Evolutionary conservation across 495 filamentous ascomycete species (phyloP).

Genomic region (Neurospora sp.): DNA sequence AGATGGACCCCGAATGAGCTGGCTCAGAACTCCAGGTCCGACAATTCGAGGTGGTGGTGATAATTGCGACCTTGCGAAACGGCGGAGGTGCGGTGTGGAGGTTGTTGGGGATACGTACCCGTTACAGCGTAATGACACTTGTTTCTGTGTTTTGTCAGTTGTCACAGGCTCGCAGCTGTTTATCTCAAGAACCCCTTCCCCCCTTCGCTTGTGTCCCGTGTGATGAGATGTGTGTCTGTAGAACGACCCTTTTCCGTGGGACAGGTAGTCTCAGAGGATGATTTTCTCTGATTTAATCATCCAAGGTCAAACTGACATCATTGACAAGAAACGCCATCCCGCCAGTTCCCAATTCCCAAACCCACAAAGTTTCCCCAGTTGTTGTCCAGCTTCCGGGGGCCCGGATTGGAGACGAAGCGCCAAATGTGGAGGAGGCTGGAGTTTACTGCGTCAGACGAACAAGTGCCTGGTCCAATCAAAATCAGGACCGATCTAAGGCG

Average conservation of each 20-base stretch:
- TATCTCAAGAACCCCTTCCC: not conserved
- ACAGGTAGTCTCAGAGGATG: not conserved
- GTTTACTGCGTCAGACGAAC: not conserved
- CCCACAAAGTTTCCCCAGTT: not conserved
- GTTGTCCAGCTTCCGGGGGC: not conserved
- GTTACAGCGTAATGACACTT: not conserved
- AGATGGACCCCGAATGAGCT: not conserved
- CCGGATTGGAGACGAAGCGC: not conserved
- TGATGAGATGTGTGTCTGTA: not conserved
- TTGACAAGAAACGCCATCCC: not conserved
- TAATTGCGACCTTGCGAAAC: not conserved
- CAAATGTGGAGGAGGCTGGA: not conserved
- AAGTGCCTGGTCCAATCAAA: not conserved
- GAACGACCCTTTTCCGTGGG: not conserved
- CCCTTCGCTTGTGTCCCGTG: not conserved
- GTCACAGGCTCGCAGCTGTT: not conserved
- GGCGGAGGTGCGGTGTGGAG: not conserved
- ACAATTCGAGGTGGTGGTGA: not conserved
- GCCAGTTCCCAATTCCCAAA: not conserved
- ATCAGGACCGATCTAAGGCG: not conserved
- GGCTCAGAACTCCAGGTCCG: not conserved
- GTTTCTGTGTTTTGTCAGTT: not conserved
- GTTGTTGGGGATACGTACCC: not conserved
- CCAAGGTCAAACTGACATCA: not conserved
- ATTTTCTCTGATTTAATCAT: not conserved